Evolutionary conservation across 2,329 filamentous ascomycete species (phyloP).

Genomic region (Plectosphaerella cucumerina): DNA sequence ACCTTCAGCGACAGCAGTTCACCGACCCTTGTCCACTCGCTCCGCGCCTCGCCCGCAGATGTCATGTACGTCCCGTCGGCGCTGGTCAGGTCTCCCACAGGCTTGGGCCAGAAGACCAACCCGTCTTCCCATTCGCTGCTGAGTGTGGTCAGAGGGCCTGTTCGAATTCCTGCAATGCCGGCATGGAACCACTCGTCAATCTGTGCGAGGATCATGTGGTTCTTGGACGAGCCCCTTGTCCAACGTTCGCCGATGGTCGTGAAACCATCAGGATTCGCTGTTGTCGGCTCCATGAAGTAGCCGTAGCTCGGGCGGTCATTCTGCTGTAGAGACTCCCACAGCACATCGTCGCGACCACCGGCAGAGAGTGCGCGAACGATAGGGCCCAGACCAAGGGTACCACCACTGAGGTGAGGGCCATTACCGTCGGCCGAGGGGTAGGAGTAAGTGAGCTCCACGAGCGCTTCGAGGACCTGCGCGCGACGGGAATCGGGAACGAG

Average conservation of each 20-base stretch:
- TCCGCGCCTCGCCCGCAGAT: not conserved
- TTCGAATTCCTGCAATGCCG: constrained; percentile 3
- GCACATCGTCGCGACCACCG: constrained; percentile 1
- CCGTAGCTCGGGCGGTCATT: constrained; percentile 1
- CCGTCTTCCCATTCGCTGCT: not conserved
- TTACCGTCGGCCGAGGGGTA: not conserved
- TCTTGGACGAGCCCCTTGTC: constrained; percentile 4
- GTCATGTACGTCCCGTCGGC: not conserved
- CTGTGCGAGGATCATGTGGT: constrained; percentile 10
- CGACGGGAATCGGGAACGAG: not conserved
- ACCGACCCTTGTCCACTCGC: not conserved
- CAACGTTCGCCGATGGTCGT: constrained; percentile 6
- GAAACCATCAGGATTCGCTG: constrained; percentile 1
- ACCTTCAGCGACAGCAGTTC: not conserved
- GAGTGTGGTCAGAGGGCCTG: not conserved
- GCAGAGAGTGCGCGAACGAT: constrained; percentile 1
- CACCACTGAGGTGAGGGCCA: constrained; percentile 1
- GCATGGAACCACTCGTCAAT: constrained; percentile 9
- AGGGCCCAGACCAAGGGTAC: constrained; percentile 4
- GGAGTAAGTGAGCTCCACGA: constrained; percentile 1
- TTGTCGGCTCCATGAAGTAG: constrained; percentile 3
- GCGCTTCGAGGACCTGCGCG: not conserved
- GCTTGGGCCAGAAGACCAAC: constrained; percentile 3
- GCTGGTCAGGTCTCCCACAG: constrained; percentile 1
- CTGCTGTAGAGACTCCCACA: constrained; percentile 2